Evolutionary conservation across 257 asterid genomes (phyloP), one percentile per base, ranked within the genome.

Genomic region (Capsicum chinense): DNA sequence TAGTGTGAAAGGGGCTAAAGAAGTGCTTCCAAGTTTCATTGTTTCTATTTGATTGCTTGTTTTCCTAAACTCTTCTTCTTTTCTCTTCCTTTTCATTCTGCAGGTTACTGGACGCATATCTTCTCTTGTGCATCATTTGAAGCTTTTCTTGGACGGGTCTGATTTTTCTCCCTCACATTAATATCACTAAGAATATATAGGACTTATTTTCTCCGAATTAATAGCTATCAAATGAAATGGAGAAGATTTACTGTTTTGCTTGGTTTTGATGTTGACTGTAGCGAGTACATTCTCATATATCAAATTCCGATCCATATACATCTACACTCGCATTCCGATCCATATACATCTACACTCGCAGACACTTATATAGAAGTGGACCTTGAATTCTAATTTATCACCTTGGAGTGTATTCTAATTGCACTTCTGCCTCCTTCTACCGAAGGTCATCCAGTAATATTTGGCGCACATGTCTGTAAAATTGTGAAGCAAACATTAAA

Each of bases 41-140:
- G 59, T 48, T 44, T 64, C 54, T 44, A 57, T 26, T 35, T 57
- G 39, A 66, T 63, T 54, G 79, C 59, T n/a, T 16, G 60, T 50
- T 76, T 26, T 47, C 56, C 19, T 21, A 64, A n/a, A 26, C 19
- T 83, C 58, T 83, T 58, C 21, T 57, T 80, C 58, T 44, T 62
- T 66, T 13, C 9, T 83, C 50, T 16, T 73, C 37, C 5, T 56
- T 69, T 74, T 63, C 63, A 80, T 63, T 84, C 83, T 62, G 87
- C 95, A 96, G 99, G 99, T 97, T 37, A 90, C 97, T 62, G 98
- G 99, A 86, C 98, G 95, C 90, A 92, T 97, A 88, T 97, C 99
- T 74, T 90, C 98, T 64, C 98, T 97, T 26, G 99, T 97, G 88
- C 98, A 97, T 91, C 99, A 95, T 87, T 84, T 95, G 97, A 97